phyloP scores from a whole-genome alignment of 192 early-diverging fungal species.

The Entrophospora sp. region DNA sequence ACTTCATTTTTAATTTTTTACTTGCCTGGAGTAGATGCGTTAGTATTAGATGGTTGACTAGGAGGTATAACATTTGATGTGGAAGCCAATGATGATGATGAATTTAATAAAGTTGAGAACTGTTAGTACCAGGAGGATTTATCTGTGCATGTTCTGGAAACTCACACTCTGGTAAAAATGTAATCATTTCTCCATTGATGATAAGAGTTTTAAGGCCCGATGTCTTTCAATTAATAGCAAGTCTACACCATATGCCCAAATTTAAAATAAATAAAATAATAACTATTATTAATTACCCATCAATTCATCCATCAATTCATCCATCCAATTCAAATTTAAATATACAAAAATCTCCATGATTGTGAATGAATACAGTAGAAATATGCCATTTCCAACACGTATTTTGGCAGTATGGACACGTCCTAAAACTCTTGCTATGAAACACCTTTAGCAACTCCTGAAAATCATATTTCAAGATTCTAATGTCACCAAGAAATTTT shows the following conservation, averaged over 20 bases:
- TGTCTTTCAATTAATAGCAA: constrained; percentile 81
- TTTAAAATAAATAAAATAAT: neutral
- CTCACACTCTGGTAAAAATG: constrained; percentile 88
- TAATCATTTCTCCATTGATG: constrained; percentile 71
- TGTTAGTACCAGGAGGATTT: no score
- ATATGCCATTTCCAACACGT: constrained; percentile 64
- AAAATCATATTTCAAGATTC: constrained; percentile 72
- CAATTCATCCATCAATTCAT: neutral
- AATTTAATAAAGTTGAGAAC: no score
- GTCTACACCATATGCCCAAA: no score
- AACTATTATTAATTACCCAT: neutral
- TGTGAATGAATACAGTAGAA: constrained; percentile 81
- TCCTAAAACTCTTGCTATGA: constrained; percentile 94
- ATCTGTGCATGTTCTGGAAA: constrained; percentile 64
- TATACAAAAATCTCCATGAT: constrained; percentile 64
- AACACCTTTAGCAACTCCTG: constrained; percentile 86
- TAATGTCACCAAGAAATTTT: no score
- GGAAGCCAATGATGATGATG: no score
- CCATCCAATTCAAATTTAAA: constrained; percentile 71
- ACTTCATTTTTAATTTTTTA: no score
- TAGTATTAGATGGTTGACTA: no score
- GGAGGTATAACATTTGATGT: no score
- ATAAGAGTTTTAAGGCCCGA: constrained; percentile 71
- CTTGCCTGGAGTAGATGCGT: no score
- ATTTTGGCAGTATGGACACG: constrained; percentile 85